Percentiles rank a stretch among this genome's conserved stretches.
phyloP scores from a whole-genome alignment of 2,329 filamentous ascomycete species.

The Pseudogymnoascus sp. region DNA sequence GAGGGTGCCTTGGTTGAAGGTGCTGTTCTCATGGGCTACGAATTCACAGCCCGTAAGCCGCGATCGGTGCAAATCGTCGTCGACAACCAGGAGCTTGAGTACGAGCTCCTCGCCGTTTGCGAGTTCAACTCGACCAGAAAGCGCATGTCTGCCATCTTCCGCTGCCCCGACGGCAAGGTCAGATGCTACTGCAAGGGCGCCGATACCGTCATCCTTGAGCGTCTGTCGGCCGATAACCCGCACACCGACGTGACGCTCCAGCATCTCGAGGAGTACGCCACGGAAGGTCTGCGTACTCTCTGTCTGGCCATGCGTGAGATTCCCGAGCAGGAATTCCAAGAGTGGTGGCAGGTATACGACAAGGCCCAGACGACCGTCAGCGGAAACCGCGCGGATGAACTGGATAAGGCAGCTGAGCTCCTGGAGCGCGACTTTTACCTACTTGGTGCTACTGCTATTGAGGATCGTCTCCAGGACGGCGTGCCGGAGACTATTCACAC shows the following conservation, averaged over 20 bases:
- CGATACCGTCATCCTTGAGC: constrained; percentile 93
- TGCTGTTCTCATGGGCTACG: constrained; percentile 76
- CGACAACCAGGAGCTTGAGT: constrained; percentile 65
- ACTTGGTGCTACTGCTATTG: constrained; percentile 91
- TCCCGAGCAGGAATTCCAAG: constrained; percentile 76
- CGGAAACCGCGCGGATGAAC: constrained; percentile 84
- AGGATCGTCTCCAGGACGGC: constrained; percentile 92
- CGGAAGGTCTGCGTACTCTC: constrained; percentile 87
- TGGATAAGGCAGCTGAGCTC: constrained; percentile 94
- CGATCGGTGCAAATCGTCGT: constrained; percentile 77
- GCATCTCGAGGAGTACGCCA: constrained; percentile 97
- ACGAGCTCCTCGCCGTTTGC: constrained; percentile 90
- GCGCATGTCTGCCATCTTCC: constrained; percentile 95
- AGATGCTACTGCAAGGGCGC: constrained; percentile 93
- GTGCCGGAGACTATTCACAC: constrained; percentile 98
- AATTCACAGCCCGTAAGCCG: constrained; percentile 84
- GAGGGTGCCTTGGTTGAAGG: constrained; percentile 96
- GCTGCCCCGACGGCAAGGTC: constrained; percentile 92
- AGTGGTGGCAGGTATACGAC: constrained; percentile 83
- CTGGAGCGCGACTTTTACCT: constrained; percentile 89
- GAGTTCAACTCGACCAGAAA: constrained; percentile 98
- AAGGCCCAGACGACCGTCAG: constrained; percentile 82
- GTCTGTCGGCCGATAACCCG: constrained; percentile 73
- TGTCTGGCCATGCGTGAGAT: constrained; percentile 93
- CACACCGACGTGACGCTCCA: constrained; percentile 83